Evolutionary conservation across 352 stramenopile genomes (phyloP).

Genomic region (Peronospora tabacina): DNA sequence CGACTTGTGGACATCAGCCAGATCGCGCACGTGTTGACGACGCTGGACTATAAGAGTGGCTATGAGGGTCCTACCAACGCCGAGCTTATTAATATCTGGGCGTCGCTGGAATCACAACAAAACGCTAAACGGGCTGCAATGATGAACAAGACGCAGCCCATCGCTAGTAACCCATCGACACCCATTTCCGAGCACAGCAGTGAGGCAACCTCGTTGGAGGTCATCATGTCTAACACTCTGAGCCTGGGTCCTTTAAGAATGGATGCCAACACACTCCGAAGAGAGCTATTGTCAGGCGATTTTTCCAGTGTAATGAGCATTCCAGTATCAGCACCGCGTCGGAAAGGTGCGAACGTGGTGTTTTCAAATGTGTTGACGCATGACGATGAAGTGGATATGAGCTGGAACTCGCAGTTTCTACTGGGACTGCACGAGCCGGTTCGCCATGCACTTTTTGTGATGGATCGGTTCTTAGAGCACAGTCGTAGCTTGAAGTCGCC

Average conservation of each 20-base stretch:
- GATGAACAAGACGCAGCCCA: slow-evolving; percentile 26
- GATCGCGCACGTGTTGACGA: slow-evolving; percentile 64
- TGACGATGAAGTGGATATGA: slow-evolving; percentile 45
- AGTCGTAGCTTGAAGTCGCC: slow-evolving; percentile 37
- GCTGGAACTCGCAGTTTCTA: slow-evolving; percentile 70
- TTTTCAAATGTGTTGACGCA: slow-evolving; percentile 60
- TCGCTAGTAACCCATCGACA: slow-evolving; percentile 23
- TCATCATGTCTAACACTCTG: slow-evolving; percentile 10
- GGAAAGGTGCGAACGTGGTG: slow-evolving; percentile 40
- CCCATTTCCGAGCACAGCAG: slow-evolving; percentile 40
- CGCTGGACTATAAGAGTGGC: slow-evolving; percentile 61
- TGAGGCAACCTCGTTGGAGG: slow-evolving; percentile 22
- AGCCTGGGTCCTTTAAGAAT: slow-evolving; percentile 27
- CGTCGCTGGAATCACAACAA: slow-evolving; percentile 21
- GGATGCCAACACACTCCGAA: slow-evolving; percentile 26
- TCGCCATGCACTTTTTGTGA: slow-evolving; percentile 73
- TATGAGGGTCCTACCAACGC: slow-evolving; percentile 34
- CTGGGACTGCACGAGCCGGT: slow-evolving; percentile 72
- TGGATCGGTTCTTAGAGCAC: slow-evolving; percentile 70
- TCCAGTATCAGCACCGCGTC: slow-evolving; percentile 38
- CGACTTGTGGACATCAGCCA: slow-evolving; percentile 75
- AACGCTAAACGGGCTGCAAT: slow-evolving; percentile 13
- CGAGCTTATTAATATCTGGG: slow-evolving; percentile 55
- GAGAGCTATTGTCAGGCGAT: slow-evolving; percentile 35
- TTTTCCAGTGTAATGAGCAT: slow-evolving; percentile 33